phyloP scores from a whole-genome alignment of 148 eudicot genomes.

The Pouteria glomerata region DNA sequence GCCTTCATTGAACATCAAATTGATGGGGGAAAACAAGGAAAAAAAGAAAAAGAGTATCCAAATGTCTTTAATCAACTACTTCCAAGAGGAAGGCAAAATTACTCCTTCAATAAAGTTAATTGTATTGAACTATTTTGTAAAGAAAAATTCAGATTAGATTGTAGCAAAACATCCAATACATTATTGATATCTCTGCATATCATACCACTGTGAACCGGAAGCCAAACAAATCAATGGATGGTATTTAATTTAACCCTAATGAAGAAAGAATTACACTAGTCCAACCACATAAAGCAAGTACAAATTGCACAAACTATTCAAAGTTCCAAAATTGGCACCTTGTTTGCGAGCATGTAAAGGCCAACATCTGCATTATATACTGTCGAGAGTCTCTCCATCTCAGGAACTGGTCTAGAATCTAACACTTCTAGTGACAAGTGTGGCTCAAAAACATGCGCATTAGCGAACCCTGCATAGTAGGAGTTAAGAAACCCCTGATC shows the following conservation, averaged over 20 bases:
- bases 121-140: too few species aligned
- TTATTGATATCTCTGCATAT: neutral
- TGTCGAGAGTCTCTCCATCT: slow-evolving; percentile 97
- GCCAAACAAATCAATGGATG: neutral
- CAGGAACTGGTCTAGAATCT: slow-evolving; percentile 57
- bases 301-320: neutral
- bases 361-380: slow-evolving; percentile 99
- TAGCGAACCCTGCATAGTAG: slow-evolving; percentile 74
- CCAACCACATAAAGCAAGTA: neutral
- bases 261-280: neutral
- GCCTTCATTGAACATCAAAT: neutral
- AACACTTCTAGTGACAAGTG: slow-evolving; percentile 41
- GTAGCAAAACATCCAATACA: neutral
- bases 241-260: neutral
- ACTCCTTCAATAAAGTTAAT: too few species aligned
- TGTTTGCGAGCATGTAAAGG: slow-evolving; percentile 98
- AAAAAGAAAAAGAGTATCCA: neutral
- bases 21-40: neutral
- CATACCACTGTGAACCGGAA: neutral
- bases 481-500: slow-evolving; percentile 98
- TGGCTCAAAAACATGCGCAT: slow-evolving; percentile 85
- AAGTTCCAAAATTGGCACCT: slow-evolving; percentile 41
- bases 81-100: neutral
- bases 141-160: neutral
- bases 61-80: neutral